These are phyloP conservation scores for Alternaria conjuncta DNA, from an alignment of 2,329 filamentous ascomycete species.

Conservation along the genomic window DNA sequence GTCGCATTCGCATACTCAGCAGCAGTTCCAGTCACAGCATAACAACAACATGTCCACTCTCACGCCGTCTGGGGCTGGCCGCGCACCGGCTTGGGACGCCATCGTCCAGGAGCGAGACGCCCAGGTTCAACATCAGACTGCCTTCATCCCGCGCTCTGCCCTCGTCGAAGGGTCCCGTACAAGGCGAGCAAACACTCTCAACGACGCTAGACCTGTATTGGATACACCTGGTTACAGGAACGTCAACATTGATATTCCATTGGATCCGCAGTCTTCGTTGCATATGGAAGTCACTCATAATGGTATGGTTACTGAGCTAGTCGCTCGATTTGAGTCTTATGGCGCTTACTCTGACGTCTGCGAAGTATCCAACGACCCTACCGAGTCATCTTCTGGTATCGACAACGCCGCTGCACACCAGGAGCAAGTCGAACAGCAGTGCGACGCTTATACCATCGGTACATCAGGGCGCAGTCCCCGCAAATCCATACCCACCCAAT, in stretches of 20 bases:
- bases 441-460: background rate
- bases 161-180: conserved; percentile 7
- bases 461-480: conserved; percentile 23
- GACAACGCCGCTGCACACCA: conserved; percentile 11
- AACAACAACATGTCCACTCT: conserved; percentile 36
- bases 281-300: conserved; percentile 31
- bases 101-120: background rate
- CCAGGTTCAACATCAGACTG: conserved; percentile 8
- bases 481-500: conserved; percentile 37
- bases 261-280: conserved; percentile 24
- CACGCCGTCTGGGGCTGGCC: conserved; percentile 19
- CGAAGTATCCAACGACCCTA: conserved; percentile 14
- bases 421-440: background rate
- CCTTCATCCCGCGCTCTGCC: conserved; percentile 31
- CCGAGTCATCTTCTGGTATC: background rate
- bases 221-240: conserved; percentile 19
- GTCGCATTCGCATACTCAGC: conserved; percentile 23
- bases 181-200: background rate
- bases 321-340: conserved; percentile 29
- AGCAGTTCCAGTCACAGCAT: conserved; percentile 22
- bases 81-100: conserved; percentile 7
- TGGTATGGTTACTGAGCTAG: conserved; percentile 35
- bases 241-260: conserved; percentile 32
- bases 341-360: conserved; percentile 18
- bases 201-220: conserved; percentile 15